Conservation (phyloP, 306 rosid species). For the Quercus cerris region DNA sequence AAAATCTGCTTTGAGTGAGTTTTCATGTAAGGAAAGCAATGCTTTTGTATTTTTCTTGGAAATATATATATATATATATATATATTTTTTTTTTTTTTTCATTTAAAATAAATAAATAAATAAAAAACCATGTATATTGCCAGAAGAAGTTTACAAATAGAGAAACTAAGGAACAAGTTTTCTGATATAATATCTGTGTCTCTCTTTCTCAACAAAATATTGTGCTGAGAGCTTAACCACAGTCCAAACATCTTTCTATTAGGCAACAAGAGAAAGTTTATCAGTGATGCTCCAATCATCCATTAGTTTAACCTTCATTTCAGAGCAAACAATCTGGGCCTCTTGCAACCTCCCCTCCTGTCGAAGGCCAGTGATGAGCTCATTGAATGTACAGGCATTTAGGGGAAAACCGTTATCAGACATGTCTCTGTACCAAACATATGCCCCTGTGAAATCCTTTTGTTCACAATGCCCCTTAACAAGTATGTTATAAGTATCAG, state of each 20-base stretch:
- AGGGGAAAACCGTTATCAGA: conserved; percentile 41
- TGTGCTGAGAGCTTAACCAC: background rate
- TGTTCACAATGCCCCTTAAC: conserved; percentile 66
- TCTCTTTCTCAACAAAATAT: background rate
- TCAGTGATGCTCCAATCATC: conserved; percentile 20
- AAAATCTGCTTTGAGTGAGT: too few species aligned
- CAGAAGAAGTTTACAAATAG: background rate
- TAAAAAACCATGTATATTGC: background rate
- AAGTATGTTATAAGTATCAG: conserved; percentile 66
- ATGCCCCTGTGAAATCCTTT: conserved; percentile 61
- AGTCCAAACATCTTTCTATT: background rate
- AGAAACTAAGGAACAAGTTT: background rate
- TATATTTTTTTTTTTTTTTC: too few species aligned
- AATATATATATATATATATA: rapidly evolving
- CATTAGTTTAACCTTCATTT: conserved; percentile 43
- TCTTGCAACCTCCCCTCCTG: conserved; percentile 57
- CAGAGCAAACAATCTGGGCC: conserved; percentile 55
- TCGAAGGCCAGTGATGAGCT: conserved; percentile 59
- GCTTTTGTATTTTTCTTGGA: too few species aligned
- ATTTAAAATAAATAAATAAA: too few species aligned
- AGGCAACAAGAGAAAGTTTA: conserved; percentile 15
- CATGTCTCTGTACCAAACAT: conserved; percentile 72
- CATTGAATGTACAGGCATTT: conserved; percentile 28
- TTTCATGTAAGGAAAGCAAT: too few species aligned
- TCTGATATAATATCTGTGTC: too few species aligned